Base-by-base conservation (phyloP, 2,329 filamentous ascomycete species). In the Penicillium expansum region DNA sequence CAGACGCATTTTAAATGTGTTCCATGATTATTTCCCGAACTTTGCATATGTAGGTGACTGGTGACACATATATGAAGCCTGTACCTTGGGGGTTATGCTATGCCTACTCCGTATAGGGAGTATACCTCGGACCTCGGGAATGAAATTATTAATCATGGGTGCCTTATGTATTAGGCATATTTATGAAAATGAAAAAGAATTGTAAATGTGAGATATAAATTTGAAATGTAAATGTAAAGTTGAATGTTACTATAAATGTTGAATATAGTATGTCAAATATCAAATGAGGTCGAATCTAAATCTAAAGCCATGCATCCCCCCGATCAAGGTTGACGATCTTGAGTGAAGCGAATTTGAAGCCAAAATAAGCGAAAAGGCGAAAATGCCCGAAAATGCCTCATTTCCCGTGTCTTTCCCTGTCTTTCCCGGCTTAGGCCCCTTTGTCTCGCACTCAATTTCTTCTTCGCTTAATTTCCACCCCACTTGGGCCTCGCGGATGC, bases 361-460 rank as follows among this genome's bases (percentile, higher is more conserved):
- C 48, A 56, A 52, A 43, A 35, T 56, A 56, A 52, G 54, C 54
- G 54, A 56, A 33, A 56, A 29, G 5, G 29, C 43, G 43, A 33
- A 22, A 32, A 22, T 44, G 42, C 27, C n/a, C 42, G 42, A 51
- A 51, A 55, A 55, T 51, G 48, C 24, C 53, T 24, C 39, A 52
- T 2, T 6, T 22, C 7, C 35, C 42, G 47, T 44, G 16, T 55
- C 8, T 24, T 13, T 20, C 5, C 14, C 13, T 42, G 22, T 55
- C 13, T 33, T 16, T 24, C 5, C 16, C 11, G 38, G 47, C 3
- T 32, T 16, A 68, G 69, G 67, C 62, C 71, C 65, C 66, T 70
- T 72, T 73, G 64, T 69, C 67, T 69, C 67, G 69, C 67, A 69
- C 69, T 62, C 67, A 71, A 50, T 53, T 69, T 70, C 57, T 48